Evolutionary conservation across 2,329 filamentous ascomycete species (phyloP), one percentile per base, ranked within the genome.

Genomic region (Claviceps arundinis): DNA sequence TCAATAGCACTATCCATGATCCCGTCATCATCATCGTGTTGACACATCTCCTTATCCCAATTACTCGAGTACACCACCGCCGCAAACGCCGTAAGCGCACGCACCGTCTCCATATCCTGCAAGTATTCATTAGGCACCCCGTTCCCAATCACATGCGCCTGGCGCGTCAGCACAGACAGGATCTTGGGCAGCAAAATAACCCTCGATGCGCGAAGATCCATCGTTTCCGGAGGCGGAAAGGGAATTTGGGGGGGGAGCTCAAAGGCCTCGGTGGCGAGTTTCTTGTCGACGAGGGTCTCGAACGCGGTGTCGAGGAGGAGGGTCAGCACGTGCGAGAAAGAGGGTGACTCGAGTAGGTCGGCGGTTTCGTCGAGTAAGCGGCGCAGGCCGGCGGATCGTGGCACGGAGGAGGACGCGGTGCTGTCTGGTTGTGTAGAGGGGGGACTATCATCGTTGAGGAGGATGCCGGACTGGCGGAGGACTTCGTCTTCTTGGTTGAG

Each of bases 311-410:
- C 90, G 54, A 97, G 85, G 52, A 96, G 78, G 53, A 87, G 81
- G 2, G 85, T 88, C 45, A 96, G 77, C 38, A 98, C 89, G 61
- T 89, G 85, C 0, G 84, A 80, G 68, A 97, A 97, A 38, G 87
- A 80, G 0, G 93, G 93, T 1, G 93, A 96, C 64, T 98, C 93
- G 63, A 97, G 84, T 24, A 98, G 78, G 65, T 98, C 93, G 41
- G 91, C 87, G 2, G 93, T 97, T 72, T 98, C 93, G 65, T 98
- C 91, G 1, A 98, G 79, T 19, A 98, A 78, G 53, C 87, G 84
- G 52, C 91, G 82, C 52, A 98, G 79, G 1, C 82, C 79, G 6
- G 70, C 65, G 11, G 75, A 65, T n/a, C 77, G 74, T 34, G 77
- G 73, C 37, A 73, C 9, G 30, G 30, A 34, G 9, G 66, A 13